These are phyloP conservation scores for Phtheirospermum japonicum DNA, from an alignment of 257 asterid species.

Conservation along the genomic window DNA sequence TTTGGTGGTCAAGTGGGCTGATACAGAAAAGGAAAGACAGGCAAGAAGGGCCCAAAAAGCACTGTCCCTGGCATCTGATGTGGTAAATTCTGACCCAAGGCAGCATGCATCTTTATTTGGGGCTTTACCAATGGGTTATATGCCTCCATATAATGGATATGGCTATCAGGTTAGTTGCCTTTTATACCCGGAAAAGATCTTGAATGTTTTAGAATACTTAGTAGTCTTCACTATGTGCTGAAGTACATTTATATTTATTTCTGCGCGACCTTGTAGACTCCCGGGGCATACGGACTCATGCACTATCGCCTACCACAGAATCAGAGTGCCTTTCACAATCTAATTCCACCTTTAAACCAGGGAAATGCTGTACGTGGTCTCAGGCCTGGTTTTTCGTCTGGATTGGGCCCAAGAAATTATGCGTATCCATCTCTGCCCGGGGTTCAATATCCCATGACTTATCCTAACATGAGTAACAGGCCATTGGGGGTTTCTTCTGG, in stretches of 20 bases:
- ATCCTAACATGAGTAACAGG: conserved; percentile 43
- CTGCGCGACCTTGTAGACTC: conserved; percentile 57
- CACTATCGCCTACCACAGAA: conserved; percentile 78
- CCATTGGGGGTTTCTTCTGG: conserved; percentile 50
- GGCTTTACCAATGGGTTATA: conserved; percentile 79
- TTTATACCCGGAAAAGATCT: background rate
- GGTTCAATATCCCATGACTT: conserved; percentile 64
- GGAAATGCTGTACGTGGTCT: conserved; percentile 52
- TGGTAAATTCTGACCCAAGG: conserved; percentile 50
- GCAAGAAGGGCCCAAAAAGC: conserved; percentile 90
- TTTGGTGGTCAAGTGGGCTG: conserved; percentile 99
- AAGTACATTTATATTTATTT: conserved; percentile 31
- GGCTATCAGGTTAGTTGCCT: conserved; percentile 70
- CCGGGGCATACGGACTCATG: conserved; percentile 74
- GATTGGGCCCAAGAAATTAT: conserved; percentile 60
- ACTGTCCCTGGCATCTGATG: conserved; percentile 49
- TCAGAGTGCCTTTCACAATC: conserved; percentile 55
- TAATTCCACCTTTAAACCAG: conserved; percentile 60
- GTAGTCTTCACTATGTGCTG: conserved; percentile 1
- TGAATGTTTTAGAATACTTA: background rate
- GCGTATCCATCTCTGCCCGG: conserved; percentile 55
- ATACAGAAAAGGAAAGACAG: conserved; percentile 94
- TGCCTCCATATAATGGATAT: conserved; percentile 79
- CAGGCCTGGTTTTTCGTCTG: conserved; percentile 57
- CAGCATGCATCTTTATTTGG: conserved; percentile 72